phyloP scores from a whole-genome alignment of 192 early-diverging fungal species.

The Coemansia sp. region DNA sequence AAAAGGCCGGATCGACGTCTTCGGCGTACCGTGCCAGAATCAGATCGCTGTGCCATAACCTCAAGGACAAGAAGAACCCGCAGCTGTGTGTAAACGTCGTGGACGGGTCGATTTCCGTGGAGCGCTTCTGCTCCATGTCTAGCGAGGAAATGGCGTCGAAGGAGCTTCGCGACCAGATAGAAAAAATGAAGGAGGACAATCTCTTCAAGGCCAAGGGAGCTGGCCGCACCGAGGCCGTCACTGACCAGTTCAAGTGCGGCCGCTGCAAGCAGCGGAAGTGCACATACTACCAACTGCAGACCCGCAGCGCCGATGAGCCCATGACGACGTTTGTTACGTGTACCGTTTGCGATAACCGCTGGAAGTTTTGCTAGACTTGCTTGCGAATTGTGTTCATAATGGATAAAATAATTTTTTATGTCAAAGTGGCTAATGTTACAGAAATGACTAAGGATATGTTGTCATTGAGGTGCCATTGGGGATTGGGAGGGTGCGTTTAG shows the following conservation, averaged over 20 bases:
- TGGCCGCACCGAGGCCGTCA: conserved; percentile 70
- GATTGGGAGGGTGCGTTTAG: conserved; percentile 1
- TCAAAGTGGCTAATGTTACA: conserved; percentile 2
- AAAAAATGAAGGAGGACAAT: conserved; percentile 68
- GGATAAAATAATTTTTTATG: background rate
- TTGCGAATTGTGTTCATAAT: too few species aligned
- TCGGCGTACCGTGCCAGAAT: conserved; percentile 72
- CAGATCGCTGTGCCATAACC: conserved; percentile 72
- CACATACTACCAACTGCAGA: conserved; percentile 96
- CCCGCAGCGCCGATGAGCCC: conserved; percentile 95
- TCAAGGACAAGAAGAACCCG: conserved; percentile 77
- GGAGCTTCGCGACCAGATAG: conserved; percentile 68
- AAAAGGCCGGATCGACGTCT: conserved; percentile 52
- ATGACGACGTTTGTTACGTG: conserved; percentile 99
- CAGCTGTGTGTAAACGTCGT: conserved; percentile 67
- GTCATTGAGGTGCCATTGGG: background rate
- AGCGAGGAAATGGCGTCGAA: conserved; percentile 92
- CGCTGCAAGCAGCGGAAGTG: conserved; percentile 85
- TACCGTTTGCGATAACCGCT: conserved; percentile 75
- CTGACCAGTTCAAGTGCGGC: conserved; percentile 91
- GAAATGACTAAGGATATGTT: background rate
- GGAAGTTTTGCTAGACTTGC: conserved; percentile 61
- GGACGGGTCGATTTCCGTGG: conserved; percentile 61
- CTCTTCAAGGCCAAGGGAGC: conserved; percentile 79
- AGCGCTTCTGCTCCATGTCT: conserved; percentile 74